phyloP scores from a whole-genome alignment of 2,329 filamentous ascomycete species.

The Byssothecium circinans region DNA sequence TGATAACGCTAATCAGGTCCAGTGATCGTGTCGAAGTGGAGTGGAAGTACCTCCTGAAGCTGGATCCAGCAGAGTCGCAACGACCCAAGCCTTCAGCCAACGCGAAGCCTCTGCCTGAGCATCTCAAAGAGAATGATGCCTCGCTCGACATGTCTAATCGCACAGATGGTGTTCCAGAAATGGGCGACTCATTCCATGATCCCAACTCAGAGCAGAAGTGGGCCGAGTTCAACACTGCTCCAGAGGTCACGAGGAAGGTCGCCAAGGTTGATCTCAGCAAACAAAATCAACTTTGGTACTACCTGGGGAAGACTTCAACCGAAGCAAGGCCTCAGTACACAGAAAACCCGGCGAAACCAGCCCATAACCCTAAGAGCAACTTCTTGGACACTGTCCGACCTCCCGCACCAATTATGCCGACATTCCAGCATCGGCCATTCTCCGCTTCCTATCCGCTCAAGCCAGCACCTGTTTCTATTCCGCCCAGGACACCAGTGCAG shows the following conservation, averaged over 20 bases:
- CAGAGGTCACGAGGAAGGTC: conserved; percentile 52
- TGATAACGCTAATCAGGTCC: conserved; percentile 14
- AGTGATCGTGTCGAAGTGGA: conserved; percentile 77
- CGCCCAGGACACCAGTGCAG: conserved; percentile 38
- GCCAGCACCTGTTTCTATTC: conserved; percentile 40
- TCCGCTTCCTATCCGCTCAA: conserved; percentile 50
- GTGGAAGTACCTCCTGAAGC: conserved; percentile 80
- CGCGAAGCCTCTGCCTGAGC: conserved; percentile 68
- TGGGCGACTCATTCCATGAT: conserved; percentile 52
- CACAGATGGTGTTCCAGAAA: conserved; percentile 53
- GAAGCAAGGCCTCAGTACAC: conserved; percentile 92
- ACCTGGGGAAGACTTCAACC: conserved; percentile 81
- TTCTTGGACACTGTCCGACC: conserved; percentile 68
- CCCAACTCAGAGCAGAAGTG: conserved; percentile 51
- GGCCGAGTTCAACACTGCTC: conserved; percentile 69
- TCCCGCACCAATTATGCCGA: conserved; percentile 36
- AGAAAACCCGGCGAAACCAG: conserved; percentile 66
- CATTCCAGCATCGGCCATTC: conserved; percentile 33
- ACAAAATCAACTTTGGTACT: conserved; percentile 81
- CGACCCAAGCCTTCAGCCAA: conserved; percentile 74
- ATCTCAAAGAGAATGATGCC: conserved; percentile 51
- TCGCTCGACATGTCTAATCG: conserved; percentile 50
- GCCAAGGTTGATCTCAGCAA: conserved; percentile 72
- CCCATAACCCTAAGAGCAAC: conserved; percentile 69
- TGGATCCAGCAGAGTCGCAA: conserved; percentile 69